Percentiles rank a stretch among this genome's conserved stretches.
These are phyloP conservation scores for Capronia epimyces DNA, from an alignment of 2,329 filamentous ascomycete genomes.

Conservation along the genomic window DNA sequence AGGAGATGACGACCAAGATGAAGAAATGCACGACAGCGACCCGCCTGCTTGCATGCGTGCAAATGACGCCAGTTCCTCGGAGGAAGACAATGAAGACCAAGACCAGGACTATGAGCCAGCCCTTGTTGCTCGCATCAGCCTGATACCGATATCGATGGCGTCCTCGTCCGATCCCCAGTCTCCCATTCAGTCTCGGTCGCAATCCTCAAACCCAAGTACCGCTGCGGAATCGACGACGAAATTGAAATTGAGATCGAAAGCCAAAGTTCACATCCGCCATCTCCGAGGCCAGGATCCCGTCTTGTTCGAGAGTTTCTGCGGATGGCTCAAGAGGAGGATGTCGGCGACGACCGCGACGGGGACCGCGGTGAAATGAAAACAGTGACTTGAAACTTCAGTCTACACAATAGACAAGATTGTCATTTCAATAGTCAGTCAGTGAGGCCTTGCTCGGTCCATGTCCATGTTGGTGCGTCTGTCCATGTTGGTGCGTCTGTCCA, in stretches of 20 bases:
- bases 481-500: too few relatives aligned
- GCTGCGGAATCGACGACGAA: too few relatives aligned
- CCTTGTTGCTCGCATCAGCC: conserved; percentile 14
- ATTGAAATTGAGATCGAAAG: too few relatives aligned
- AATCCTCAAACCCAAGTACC: conserved; percentile 10
- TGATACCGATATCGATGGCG: neutral
- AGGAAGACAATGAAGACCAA: conserved; percentile 6
- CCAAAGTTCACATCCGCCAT: conserved; percentile 60
- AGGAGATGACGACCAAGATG: conserved; percentile 46
- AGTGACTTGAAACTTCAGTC: too few relatives aligned
- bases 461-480: too few relatives aligned
- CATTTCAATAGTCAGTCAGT: too few relatives aligned
- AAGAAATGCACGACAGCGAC: conserved; percentile 38
- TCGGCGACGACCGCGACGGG: neutral
- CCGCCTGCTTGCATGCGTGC: conserved; percentile 1
- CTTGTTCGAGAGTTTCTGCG: conserved; percentile 81
- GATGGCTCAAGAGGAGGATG: conserved; percentile 61
- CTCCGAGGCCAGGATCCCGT: conserved; percentile 66
- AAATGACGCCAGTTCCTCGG: neutral
- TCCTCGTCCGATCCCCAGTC: neutral
- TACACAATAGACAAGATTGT: too few relatives aligned
- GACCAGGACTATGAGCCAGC: conserved; percentile 9
- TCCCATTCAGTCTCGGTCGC: too few relatives aligned
- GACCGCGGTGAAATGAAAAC: too few relatives aligned
- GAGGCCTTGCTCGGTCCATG: too few relatives aligned